Evolutionary conservation across 1,284 basidiomycete species (phyloP).

Genomic region (Ustilago shanxiensis): DNA sequence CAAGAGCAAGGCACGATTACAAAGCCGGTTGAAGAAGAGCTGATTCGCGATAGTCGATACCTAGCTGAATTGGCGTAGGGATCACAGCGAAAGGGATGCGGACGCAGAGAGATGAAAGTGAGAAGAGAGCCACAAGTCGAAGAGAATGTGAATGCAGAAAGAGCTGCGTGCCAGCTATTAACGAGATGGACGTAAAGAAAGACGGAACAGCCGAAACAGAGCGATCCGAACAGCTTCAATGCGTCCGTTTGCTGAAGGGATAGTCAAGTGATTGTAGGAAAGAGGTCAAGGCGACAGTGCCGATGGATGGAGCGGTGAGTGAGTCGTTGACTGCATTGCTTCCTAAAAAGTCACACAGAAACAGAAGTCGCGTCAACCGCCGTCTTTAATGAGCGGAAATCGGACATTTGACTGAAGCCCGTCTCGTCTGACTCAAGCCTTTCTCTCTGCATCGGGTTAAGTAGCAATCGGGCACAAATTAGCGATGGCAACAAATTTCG

Average conservation of each 20-base stretch:
- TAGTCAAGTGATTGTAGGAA: neutral
- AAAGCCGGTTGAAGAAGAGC: neutral
- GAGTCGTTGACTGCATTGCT: too few species aligned
- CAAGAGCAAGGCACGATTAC: neutral
- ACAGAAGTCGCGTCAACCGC: neutral
- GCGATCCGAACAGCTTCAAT: neutral
- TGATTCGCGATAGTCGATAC: neutral
- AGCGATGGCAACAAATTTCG: neutral
- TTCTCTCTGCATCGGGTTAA: slow-evolving; percentile 2
- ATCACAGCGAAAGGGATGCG: neutral
- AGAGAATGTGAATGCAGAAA: slow-evolving; percentile 2
- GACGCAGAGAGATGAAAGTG: neutral
- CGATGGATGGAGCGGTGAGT: neutral
- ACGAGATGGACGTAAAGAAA: neutral
- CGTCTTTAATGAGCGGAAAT: slow-evolving; percentile 6
- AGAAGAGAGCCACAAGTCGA: neutral
- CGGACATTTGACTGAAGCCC: slow-evolving; percentile 3
- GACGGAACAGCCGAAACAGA: neutral
- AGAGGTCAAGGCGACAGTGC: neutral
- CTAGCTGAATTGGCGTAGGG: neutral
- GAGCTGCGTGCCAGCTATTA: neutral
- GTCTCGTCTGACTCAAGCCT: neutral
- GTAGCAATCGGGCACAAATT: slow-evolving; percentile 1
- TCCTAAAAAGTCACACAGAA: slow-evolving; percentile 8
- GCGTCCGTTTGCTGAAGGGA: neutral